A percentile compares a stretch with the other conserved stretches of the same genome.
phyloP scores from a whole-genome alignment of 805 yeast species.

The Wickerhamomyces hampshirensis region DNA sequence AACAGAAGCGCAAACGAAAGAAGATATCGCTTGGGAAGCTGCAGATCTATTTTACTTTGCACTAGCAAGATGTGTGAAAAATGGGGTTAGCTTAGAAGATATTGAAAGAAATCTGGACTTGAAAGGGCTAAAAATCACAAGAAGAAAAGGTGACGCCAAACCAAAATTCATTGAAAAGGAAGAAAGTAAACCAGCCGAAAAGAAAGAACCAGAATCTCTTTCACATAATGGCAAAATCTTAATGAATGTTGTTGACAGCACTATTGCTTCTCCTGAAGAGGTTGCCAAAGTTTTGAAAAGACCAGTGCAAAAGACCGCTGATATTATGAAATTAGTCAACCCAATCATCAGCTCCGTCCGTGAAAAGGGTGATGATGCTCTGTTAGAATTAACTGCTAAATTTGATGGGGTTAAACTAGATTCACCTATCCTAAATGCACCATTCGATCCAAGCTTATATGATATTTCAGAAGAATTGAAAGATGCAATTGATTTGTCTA shows the following conservation, averaged over 20 bases:
- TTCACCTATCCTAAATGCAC: constrained; percentile 78
- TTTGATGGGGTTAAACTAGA: constrained; percentile 78
- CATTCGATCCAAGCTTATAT: constrained; percentile 78
- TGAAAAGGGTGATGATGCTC: constrained; percentile 76
- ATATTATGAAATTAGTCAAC: constrained; percentile 85
- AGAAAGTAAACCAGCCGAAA: constrained; percentile 18
- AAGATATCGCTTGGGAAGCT: constrained; percentile 91
- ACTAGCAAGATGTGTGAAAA: constrained; percentile 63
- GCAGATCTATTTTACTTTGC: constrained; percentile 88
- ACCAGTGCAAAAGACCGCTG: constrained; percentile 93
- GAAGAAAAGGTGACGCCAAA: constrained; percentile 96
- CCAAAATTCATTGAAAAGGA: constrained; percentile 53
- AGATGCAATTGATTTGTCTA: constrained; percentile 83
- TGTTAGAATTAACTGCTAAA: constrained; percentile 83
- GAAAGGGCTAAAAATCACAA: constrained; percentile 80
- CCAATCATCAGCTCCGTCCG: constrained; percentile 85
- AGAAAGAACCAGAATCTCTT: constrained; percentile 18
- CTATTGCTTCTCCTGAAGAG: constrained; percentile 36
- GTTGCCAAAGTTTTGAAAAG: constrained; percentile 68
- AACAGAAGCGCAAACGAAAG: constrained; percentile 68
- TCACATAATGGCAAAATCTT: constrained; percentile 17
- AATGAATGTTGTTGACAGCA: constrained; percentile 43
- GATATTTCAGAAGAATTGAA: constrained; percentile 67
- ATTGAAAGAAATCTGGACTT: constrained; percentile 80
- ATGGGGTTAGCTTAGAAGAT: constrained; percentile 76